These are phyloP conservation scores for Leccinum disarticulatum DNA, from an alignment of 768 basidiomycete genomes.

Conservation along the genomic window DNA sequence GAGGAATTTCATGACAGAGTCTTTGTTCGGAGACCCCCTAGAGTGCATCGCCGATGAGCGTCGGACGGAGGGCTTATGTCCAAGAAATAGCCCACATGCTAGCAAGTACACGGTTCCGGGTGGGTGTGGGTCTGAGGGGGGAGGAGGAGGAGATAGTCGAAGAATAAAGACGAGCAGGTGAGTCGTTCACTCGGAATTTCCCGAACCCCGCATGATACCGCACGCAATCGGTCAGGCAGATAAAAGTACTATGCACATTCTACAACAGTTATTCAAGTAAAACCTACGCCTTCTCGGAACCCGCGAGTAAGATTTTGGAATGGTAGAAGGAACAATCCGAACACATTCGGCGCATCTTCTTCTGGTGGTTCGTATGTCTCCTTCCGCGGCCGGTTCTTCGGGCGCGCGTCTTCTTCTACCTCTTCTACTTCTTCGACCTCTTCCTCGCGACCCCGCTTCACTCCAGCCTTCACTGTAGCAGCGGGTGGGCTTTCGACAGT, in stretches of 20 bases:
- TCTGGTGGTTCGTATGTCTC: constrained; percentile 45
- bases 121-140: neutral
- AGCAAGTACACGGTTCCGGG: neutral
- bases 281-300: constrained; percentile 58
- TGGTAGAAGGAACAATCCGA: constrained; percentile 63
- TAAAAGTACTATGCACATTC: neutral
- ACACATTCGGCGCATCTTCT: constrained; percentile 44
- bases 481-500: constrained; percentile 27
- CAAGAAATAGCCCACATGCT: constrained; percentile 23
- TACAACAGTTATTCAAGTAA: constrained; percentile 21
- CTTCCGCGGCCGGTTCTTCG: constrained; percentile 52
- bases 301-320: constrained; percentile 65
- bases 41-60: constrained; percentile 22
- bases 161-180: neutral
- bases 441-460: constrained; percentile 52
- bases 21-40: constrained; percentile 29
- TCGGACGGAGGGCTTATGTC: neutral
- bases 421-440: constrained; percentile 35
- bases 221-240: constrained; percentile 20
- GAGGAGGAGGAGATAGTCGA: constrained; percentile 3
- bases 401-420: constrained; percentile 41
- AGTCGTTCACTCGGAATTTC: constrained; percentile 25
- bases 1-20: constrained; percentile 20
- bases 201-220: constrained; percentile 25
- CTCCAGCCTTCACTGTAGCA: constrained; percentile 26